Evolutionary conservation across 768 basidiomycete genomes (phyloP), one percentile per base, ranked within the genome.

Genomic region (Phylloporus arenicola): DNA sequence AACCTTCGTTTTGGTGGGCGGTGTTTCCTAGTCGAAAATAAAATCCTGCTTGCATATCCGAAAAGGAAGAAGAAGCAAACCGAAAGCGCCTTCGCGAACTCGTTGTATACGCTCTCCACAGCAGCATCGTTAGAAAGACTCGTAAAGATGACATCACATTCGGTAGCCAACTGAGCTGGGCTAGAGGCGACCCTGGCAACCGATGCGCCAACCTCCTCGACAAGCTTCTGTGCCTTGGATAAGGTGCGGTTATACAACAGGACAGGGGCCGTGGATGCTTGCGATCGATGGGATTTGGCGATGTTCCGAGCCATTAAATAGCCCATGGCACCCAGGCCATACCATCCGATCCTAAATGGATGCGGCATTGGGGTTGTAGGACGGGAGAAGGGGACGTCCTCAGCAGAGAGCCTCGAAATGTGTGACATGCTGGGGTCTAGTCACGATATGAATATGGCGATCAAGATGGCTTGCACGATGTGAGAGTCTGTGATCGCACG

Each of bases 301-400:
- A 95, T 75, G 66, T 94, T 95, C 33, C 76, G 75, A 6, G 86
- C 86, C 86, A 93, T 92, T 17, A 73, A 65, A 59, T 74, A 79
- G 10, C 87, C 89, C 80, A 91, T 88, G 19, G 79, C 77, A 19
- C 85, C 84, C 14, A 84, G 67, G 4, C 72, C 75, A 57, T 61
- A 62, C 59, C 60, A 65, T 49, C 80, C 82, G 56, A 83, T 62
- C 54, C 69, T 73, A 37, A 65, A 60, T 9, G 66, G 60, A 48
- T 65, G 64, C 6, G 48, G 56, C 6, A 66, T 67, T 0, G 83
- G 83, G 1, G 82, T 81, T 3, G 70, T 55, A 3, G 84, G 83
- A 16, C 82, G 76, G 13, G 83, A 85, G 70, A 79, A 86, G 8
- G 79, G 79, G 13, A 75, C 50, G 16, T 50, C 54, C 2, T 11